Evolutionary conservation across 257 asterid genomes (phyloP).

Genomic region (Forsythia viridissima): DNA sequence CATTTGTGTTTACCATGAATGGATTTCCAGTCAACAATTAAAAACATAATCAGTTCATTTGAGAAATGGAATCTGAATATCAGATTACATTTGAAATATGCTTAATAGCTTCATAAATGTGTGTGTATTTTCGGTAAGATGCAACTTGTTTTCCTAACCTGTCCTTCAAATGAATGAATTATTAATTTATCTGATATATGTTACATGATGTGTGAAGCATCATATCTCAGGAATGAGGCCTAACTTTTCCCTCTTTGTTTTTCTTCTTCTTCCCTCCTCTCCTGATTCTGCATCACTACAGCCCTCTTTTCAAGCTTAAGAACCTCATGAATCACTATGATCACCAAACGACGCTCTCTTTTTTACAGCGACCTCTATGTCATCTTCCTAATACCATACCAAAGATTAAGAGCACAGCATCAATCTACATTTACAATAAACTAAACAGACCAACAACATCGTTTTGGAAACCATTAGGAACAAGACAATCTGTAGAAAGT

Average conservation of each 20-base stretch:
- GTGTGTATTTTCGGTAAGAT: not conserved
- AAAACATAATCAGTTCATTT: not conserved
- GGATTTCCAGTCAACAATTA: not conserved
- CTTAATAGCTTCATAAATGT: not conserved
- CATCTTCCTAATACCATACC: not conserved
- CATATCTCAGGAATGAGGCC: not conserved
- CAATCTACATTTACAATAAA: not conserved
- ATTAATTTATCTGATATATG: not conserved
- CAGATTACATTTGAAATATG: not conserved
- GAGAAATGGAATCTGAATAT: not conserved
- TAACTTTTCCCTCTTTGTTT: not conserved
- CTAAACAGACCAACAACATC: not conserved
- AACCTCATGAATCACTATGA: not conserved
- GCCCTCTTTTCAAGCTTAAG: not conserved
- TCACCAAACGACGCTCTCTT: not conserved
- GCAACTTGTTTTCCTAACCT: too few species aligned
- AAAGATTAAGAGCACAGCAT: not conserved
- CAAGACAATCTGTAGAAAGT: too few species aligned
- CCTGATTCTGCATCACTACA: not conserved
- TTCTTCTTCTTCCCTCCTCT: not conserved
- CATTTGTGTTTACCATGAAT: not conserved
- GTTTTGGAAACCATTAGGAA: too few species aligned
- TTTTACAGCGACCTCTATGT: too few species aligned
- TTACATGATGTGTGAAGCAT: not conserved
- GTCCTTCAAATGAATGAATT: not conserved